These are phyloP conservation scores for Tephrocybe rancida DNA, from an alignment of 768 basidiomycete genomes.

Conservation along the genomic window DNA sequence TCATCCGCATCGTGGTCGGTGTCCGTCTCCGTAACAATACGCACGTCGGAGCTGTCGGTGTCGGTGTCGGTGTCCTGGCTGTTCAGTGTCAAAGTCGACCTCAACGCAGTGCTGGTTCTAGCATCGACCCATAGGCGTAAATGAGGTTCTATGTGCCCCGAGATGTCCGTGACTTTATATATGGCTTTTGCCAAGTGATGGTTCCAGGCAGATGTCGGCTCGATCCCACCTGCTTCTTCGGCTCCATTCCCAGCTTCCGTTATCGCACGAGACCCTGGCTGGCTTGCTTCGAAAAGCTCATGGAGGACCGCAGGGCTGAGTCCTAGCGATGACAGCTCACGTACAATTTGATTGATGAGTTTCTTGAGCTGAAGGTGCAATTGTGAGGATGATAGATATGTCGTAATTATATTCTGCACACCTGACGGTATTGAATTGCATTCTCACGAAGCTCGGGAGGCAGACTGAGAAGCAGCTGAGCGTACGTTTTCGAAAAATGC, in stretches of 20 bases:
- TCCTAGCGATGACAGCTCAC: constrained; percentile 76
- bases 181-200: constrained; percentile 34
- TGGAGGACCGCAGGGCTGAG: constrained; percentile 52
- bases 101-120: neutral
- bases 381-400: neutral
- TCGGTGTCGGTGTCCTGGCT: neutral
- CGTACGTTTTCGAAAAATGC: constrained; percentile 77
- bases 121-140: constrained; percentile 52
- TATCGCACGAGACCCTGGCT: constrained; percentile 3
- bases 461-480: constrained; percentile 61
- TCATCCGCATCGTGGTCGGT: constrained; percentile 13
- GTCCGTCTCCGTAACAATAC: neutral
- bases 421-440: constrained; percentile 85
- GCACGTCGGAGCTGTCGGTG: neutral
- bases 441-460: constrained; percentile 78
- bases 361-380: constrained; percentile 73
- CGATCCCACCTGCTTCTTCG: constrained; percentile 2
- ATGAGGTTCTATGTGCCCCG: constrained; percentile 56
- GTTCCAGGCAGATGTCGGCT: neutral
- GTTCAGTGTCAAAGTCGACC: neutral
- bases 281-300: constrained; percentile 33
- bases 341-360: constrained; percentile 80
- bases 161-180: constrained; percentile 57
- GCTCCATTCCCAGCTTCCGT: constrained; percentile 25
- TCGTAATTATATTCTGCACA: constrained; percentile 22